Evolutionary conservation across 257 asterid genomes (phyloP).

Genomic region (Cinchona pubescens): DNA sequence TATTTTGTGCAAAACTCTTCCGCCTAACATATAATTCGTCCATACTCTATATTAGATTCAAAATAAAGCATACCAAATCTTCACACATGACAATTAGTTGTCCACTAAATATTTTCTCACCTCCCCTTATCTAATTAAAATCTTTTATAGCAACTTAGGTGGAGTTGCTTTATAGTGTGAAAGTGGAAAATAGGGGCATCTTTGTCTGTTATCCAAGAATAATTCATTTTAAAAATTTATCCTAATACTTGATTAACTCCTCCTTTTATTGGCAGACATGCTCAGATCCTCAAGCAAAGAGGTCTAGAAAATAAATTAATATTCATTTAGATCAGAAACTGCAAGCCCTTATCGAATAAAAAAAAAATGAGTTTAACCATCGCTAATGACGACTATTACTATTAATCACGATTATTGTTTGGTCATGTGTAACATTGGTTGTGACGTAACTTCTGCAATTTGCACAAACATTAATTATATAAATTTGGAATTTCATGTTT

Average conservation of each 20-base stretch:
- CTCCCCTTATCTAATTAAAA: not conserved
- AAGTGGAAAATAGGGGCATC: slow-evolving; percentile 11
- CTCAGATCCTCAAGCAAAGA: slow-evolving; percentile 10
- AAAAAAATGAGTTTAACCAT: not conserved
- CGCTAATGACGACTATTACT: not conserved
- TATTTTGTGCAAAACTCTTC: slow-evolving; percentile 4
- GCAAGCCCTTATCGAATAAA: not conserved
- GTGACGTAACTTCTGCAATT: not conserved
- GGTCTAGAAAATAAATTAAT: slow-evolving; percentile 2
- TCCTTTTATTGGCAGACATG: slow-evolving; percentile 17
- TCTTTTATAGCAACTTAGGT: not conserved
- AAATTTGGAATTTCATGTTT: slow-evolving; percentile 12
- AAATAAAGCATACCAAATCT: not conserved
- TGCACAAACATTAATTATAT: not conserved
- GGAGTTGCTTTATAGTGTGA: slow-evolving; percentile 8
- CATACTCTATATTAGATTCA: not conserved
- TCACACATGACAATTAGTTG: slow-evolving; percentile 6
- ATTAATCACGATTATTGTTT: not conserved
- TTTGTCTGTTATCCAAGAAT: not conserved
- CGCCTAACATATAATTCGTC: not conserved
- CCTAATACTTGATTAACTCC: not conserved
- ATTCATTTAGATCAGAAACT: not conserved
- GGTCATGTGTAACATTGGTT: not conserved
- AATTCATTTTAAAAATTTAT: not conserved
- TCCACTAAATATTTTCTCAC: slow-evolving; percentile 3